Base-by-base conservation (phyloP, 1,139 yeast genomes). In the Saccharomyces hybrid region DNA sequence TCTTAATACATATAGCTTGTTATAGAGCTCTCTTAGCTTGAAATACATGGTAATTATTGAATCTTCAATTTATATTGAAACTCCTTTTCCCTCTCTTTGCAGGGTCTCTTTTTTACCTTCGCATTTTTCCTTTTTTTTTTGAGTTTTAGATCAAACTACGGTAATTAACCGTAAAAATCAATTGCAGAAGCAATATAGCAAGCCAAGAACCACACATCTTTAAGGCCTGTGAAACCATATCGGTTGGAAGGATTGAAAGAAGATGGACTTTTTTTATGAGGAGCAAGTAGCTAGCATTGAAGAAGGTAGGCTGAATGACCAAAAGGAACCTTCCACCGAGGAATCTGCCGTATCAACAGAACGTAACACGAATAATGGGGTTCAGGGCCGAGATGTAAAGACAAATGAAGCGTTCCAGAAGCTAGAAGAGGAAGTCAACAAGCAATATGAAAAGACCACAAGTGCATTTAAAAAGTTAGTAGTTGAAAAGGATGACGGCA, bases 401-500 rank as follows among this genome's bases (percentile, higher is more conserved):
- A 46, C 47, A 23, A 69, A 70, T 49, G 69, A 73, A 52, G 71
- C 71, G 1, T 68, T 74, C 54, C 66, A 68, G 34, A 65, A 64
- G 51, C 54, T 72, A 4, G 74, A 71, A 52, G 63, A 63, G 44
- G 67, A 64, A 44, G 65, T 71, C 9, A 62, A 55, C 32, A 52
- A 56, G 25, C 64, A 57, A 20, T 64, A 64, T 49, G 64, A 64
- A 13, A 64, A 62, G 50, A 63, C 71, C 7, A 54, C 70, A 1
- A 55, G 56, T 4, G 61, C 56, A 4, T 44, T 67, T 5, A 59
- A 63, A 51, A 59, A 56, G 14, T 52, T 61, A 11, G 58, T 63
- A 9, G 53, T 56, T 34, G 64, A 60, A 14, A 57, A 57, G 26
- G 60, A 56, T 23, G 61, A 59, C 16, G 65, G 66, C 9, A 54